These are phyloP conservation scores for Saccharomyces pastorianus DNA, from an alignment of 1,139 yeast species.

Conservation along the genomic window DNA sequence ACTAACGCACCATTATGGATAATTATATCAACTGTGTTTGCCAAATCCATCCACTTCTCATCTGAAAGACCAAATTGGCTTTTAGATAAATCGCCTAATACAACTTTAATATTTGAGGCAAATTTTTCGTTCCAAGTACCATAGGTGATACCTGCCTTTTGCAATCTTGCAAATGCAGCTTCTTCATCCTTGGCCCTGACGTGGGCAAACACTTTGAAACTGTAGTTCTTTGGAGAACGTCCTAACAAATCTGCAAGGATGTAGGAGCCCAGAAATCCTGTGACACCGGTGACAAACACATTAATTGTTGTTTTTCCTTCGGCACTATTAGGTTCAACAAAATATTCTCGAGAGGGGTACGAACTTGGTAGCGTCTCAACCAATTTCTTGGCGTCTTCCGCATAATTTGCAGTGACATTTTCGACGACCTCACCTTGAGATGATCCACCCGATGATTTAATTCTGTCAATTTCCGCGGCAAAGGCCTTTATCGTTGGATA, in stretches of 20 bases:
- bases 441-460: slow-evolving; percentile 13
- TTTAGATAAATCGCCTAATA: slow-evolving; percentile 73
- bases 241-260: slow-evolving; percentile 67
- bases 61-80: slow-evolving; percentile 63
- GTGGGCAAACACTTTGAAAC: slow-evolving; percentile 69
- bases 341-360: slow-evolving; percentile 30
- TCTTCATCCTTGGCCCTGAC: slow-evolving; percentile 72
- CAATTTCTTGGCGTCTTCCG: slow-evolving; percentile 64
- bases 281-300: slow-evolving; percentile 87
- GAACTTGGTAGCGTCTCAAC: slow-evolving; percentile 38
- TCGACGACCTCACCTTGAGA: slow-evolving; percentile 28
- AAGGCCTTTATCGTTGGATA: slow-evolving; percentile 77
- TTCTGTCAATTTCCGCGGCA: slow-evolving; percentile 61
- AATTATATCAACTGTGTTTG: slow-evolving; percentile 62
- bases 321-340: slow-evolving; percentile 31
- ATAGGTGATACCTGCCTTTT: slow-evolving; percentile 69
- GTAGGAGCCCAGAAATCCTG: slow-evolving; percentile 93
- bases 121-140: slow-evolving; percentile 71
- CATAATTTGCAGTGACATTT: slow-evolving; percentile 40
- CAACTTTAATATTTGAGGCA: slow-evolving; percentile 53
- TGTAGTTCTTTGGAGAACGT: slow-evolving; percentile 36
- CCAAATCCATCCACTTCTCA: slow-evolving; percentile 49
- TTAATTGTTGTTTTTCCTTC: slow-evolving; percentile 39
- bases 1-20: slow-evolving; percentile 97
- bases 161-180: slow-evolving; percentile 69